A percentile compares a stretch with the other conserved stretches of the same genome.
Conservation (phyloP, 1,284 basidiomycete genomes). For the Marasmius tenuissimus region DNA sequence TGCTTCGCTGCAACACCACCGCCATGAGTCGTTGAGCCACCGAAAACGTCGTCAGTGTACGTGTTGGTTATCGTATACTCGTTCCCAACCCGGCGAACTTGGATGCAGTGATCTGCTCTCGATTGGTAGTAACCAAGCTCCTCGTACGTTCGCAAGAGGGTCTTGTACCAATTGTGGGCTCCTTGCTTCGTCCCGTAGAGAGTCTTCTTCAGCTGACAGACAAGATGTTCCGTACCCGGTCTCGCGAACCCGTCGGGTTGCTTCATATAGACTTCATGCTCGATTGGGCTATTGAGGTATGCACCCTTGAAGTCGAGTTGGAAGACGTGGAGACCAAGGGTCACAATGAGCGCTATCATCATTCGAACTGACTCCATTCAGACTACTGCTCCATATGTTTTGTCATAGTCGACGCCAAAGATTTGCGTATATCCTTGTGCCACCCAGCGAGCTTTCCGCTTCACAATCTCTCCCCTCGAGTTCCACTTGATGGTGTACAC, state of each 20-base stretch:
- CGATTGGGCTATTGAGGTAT: no score
- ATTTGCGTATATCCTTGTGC: constrained; percentile 17
- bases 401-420: constrained; percentile 33
- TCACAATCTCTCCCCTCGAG: constrained; percentile 10
- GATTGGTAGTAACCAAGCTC: neutral
- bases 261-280: no score
- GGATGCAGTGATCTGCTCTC: neutral
- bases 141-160: neutral
- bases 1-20: constrained; percentile 1
- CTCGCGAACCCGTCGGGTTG: no score
- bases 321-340: constrained; percentile 20
- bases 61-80: neutral
- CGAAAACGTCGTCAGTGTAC: neutral
- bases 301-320: constrained; percentile 35
- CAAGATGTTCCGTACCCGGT: no score
- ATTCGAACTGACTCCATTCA: constrained; percentile 23
- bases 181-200: neutral
- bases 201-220: no score
- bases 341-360: constrained; percentile 24
- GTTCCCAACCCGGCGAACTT: neutral
- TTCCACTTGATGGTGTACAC: constrained; percentile 22
- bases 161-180: neutral
- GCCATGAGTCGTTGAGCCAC: neutral
- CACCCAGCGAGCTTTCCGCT: constrained; percentile 14
- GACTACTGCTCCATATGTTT: constrained; percentile 29